phyloP scores from a whole-genome alignment of 2,329 filamentous ascomycete species.

The Colletotrichum eremochloae region DNA sequence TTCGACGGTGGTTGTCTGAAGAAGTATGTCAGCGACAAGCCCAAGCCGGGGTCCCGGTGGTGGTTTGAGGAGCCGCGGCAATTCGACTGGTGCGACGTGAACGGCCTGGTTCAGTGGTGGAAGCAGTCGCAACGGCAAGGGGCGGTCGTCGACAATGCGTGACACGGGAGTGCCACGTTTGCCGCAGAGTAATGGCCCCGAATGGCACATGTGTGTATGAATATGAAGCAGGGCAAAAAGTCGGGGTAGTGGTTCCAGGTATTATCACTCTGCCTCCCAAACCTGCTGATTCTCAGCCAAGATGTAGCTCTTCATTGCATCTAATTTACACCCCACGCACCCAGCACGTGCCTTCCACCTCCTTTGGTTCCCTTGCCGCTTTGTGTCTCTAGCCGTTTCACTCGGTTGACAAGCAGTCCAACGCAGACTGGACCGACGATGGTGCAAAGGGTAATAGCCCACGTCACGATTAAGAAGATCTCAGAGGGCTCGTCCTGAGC shows the following conservation, averaged over 20 bases:
- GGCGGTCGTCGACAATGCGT: conserved; percentile 5
- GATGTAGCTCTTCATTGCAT: not conserved
- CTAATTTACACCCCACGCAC: conserved; percentile 39
- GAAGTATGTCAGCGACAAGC: conserved; percentile 58
- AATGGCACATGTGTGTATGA: conserved; percentile 3
- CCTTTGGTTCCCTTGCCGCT: not conserved
- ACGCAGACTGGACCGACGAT: conserved; percentile 64
- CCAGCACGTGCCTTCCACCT: conserved; percentile 34
- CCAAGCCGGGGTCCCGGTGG: conserved; percentile 56
- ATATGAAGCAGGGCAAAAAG: conserved; percentile 4
- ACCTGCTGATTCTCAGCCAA: not conserved
- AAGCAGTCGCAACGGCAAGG: conserved; percentile 29
- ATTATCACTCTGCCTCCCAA: not conserved
- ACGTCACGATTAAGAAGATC: conserved; percentile 66
- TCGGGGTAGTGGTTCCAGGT: conserved; percentile 22
- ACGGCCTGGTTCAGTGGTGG: conserved; percentile 62
- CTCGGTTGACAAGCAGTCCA: conserved; percentile 59
- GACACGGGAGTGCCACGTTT: conserved; percentile 7
- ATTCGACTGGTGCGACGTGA: conserved; percentile 64
- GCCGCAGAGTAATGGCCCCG: not conserved
- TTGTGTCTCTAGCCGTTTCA: conserved; percentile 51
- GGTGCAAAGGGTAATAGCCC: conserved; percentile 69
- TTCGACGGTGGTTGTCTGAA: conserved; percentile 64
- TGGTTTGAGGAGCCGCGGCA: conserved; percentile 64
- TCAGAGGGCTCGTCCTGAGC: conserved; percentile 49